Percentiles rank a stretch among this genome's conserved stretches.
phyloP scores from a whole-genome alignment of 2,329 filamentous ascomycete species.

The Trichophyton simii region DNA sequence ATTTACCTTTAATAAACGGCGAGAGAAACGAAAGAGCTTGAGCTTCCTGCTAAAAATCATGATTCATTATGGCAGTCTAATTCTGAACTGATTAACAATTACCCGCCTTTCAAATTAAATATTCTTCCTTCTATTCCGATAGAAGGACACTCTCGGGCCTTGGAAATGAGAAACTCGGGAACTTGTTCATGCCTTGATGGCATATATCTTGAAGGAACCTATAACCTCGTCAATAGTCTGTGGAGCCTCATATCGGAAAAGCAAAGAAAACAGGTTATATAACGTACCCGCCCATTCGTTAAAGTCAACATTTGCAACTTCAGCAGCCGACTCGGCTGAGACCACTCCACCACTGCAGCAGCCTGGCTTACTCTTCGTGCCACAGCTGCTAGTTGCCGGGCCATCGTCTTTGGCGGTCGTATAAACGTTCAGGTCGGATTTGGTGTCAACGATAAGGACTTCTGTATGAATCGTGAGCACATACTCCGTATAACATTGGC shows the following conservation, averaged over 20 bases:
- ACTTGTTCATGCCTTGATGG: slow-evolving; percentile 36
- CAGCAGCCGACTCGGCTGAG: neutral
- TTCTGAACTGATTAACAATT: neutral
- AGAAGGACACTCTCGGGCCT: neutral
- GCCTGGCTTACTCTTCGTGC: neutral
- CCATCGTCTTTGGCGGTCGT: slow-evolving; percentile 16
- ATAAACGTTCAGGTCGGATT: slow-evolving; percentile 40
- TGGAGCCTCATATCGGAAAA: neutral
- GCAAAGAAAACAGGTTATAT: neutral
- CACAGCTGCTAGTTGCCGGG: slow-evolving; percentile 12
- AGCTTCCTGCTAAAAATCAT: too few species aligned
- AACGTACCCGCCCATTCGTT: slow-evolving; percentile 42
- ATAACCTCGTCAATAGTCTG: neutral
- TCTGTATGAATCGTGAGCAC: slow-evolving; percentile 19
- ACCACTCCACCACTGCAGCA: slow-evolving; percentile 7
- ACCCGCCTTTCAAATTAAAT: neutral
- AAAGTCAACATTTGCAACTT: slow-evolving; percentile 28
- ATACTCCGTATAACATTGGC: too few species aligned
- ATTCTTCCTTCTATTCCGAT: neutral
- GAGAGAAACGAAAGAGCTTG: too few species aligned
- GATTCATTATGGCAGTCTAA: too few species aligned
- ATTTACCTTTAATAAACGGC: too few species aligned
- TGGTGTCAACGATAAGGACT: slow-evolving; percentile 35
- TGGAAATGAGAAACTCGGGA: neutral
- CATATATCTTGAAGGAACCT: slow-evolving; percentile 42